These are phyloP conservation scores for Boehmeria nivea DNA, from an alignment of 306 rosid genomes.

Conservation along the genomic window DNA sequence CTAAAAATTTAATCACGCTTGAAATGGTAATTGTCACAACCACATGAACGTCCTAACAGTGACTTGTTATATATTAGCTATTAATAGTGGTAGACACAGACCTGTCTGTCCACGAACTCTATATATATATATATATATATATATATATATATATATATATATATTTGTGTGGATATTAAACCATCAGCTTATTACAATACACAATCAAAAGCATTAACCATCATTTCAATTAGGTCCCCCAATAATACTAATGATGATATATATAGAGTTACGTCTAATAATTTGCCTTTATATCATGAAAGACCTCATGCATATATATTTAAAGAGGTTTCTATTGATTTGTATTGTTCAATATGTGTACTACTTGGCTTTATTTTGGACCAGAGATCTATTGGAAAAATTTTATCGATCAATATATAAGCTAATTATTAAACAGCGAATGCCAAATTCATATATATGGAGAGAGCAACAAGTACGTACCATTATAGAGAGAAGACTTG, in stretches of 20 bases:
- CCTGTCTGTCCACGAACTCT: constrained; percentile 2
- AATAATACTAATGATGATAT: background rate
- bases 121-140: background rate
- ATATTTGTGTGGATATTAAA: background rate
- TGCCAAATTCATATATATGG: too few species aligned
- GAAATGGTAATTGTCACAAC: constrained; percentile 2
- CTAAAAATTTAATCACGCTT: background rate
- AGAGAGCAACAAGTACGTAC: too few species aligned
- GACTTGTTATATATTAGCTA: background rate
- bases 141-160: too few species aligned
- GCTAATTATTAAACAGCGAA: too few species aligned
- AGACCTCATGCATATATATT: background rate
- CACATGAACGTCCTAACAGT: background rate
- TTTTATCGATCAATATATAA: background rate
- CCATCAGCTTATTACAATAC: too few species aligned
- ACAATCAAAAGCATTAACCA: background rate
- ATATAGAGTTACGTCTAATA: background rate
- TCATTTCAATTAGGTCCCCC: background rate
- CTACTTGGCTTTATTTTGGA: background rate
- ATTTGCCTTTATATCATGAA: background rate
- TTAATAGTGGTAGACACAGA: constrained; percentile 23
- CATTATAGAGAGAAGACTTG: background rate
- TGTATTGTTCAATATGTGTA: background rate
- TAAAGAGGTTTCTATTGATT: background rate
- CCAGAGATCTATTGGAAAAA: background rate